phyloP scores from a whole-genome alignment of 2,329 filamentous ascomycete genomes.

The Scolecobasidium constrictum region DNA sequence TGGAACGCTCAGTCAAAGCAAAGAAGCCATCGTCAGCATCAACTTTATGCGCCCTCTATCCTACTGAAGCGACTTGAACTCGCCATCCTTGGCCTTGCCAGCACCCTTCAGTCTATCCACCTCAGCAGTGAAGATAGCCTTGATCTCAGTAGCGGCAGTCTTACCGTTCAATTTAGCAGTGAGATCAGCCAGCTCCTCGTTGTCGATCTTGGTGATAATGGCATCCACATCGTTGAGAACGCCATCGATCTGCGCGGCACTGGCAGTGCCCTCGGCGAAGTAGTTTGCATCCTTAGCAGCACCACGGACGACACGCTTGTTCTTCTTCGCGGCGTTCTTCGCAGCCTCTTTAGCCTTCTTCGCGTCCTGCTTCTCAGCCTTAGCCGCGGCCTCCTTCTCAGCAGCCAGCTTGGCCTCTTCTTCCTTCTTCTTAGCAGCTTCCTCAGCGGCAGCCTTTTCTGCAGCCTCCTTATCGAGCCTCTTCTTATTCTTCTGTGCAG shows the following conservation, averaged over 20 bases:
- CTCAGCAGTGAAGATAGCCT: constrained; percentile 69
- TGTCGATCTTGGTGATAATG: constrained; percentile 77
- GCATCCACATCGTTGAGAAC: constrained; percentile 79
- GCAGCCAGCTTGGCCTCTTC: constrained; percentile 70
- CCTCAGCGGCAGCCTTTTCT: constrained; percentile 76
- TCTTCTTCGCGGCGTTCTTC: constrained; percentile 99
- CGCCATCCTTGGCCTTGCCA: constrained; percentile 78
- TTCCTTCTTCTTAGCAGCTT: constrained; percentile 71
- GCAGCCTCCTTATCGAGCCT: constrained; percentile 81
- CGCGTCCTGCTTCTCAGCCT: constrained; percentile 66
- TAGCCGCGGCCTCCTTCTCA: constrained; percentile 78
- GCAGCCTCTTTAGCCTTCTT: constrained; percentile 99
- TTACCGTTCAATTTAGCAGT: constrained; percentile 68
- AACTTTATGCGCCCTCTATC: too few species aligned
- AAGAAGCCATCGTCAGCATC: too few species aligned
- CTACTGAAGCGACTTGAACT: constrained; percentile 49
- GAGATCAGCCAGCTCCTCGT: constrained; percentile 78
- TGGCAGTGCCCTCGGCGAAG: constrained; percentile 61
- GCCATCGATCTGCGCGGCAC: constrained; percentile 67
- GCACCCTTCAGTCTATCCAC: constrained; percentile 65
- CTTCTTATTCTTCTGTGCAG: constrained; percentile 94
- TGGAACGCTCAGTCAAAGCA: too few species aligned
- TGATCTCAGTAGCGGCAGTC: constrained; percentile 76
- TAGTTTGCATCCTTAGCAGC: constrained; percentile 98
- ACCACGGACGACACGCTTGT: constrained; percentile 91